A percentile compares a stretch with the other conserved stretches of the same genome.
Evolutionary conservation across 179 eudicot genomes (phyloP).

Genomic region (Amaranthus tricolor): DNA sequence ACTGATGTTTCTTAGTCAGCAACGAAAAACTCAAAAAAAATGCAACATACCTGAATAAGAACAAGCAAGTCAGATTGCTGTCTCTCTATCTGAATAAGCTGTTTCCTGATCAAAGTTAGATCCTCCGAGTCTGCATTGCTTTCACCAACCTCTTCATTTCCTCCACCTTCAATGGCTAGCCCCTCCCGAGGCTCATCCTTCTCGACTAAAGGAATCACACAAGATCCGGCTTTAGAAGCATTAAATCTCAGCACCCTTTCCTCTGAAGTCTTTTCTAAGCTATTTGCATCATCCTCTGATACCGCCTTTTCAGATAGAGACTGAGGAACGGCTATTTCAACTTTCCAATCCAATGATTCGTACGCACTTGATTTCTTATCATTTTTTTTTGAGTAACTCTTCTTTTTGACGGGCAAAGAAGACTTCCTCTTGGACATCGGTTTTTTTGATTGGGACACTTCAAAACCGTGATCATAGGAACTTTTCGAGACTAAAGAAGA

Average conservation of each 20-base stretch:
- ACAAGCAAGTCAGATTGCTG: slow-evolving; percentile 69
- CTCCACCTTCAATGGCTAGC: slow-evolving; percentile 33
- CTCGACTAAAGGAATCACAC: slow-evolving; percentile 44
- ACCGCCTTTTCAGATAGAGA: slow-evolving; percentile 22
- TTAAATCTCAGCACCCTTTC: slow-evolving; percentile 35
- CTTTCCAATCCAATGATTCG: slow-evolving; percentile 31
- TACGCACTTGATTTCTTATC: slow-evolving; percentile 28
- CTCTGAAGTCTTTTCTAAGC: slow-evolving; percentile 35
- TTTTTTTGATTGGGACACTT: slow-evolving; percentile 44
- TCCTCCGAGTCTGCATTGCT: slow-evolving; percentile 57
- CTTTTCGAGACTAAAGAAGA: slow-evolving; percentile 45
- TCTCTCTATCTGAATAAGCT: slow-evolving; percentile 82
- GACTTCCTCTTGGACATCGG: slow-evolving; percentile 29
- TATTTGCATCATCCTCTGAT: slow-evolving; percentile 37
- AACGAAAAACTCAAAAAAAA: background rate
- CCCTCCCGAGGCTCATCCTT: slow-evolving; percentile 19
- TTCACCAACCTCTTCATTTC: slow-evolving; percentile 40
- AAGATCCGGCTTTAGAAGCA: slow-evolving; percentile 36
- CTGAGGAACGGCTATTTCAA: slow-evolving; percentile 35
- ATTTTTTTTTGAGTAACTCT: slow-evolving; percentile 25
- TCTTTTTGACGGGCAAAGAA: slow-evolving; percentile 32
- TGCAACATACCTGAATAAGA: slow-evolving; percentile 68
- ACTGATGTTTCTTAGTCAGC: background rate
- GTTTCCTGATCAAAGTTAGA: slow-evolving; percentile 62
- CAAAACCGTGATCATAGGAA: slow-evolving; percentile 29